Evolutionary conservation across 208 protist species (phyloP).

Genomic region (Crithidia brevicula): DNA sequence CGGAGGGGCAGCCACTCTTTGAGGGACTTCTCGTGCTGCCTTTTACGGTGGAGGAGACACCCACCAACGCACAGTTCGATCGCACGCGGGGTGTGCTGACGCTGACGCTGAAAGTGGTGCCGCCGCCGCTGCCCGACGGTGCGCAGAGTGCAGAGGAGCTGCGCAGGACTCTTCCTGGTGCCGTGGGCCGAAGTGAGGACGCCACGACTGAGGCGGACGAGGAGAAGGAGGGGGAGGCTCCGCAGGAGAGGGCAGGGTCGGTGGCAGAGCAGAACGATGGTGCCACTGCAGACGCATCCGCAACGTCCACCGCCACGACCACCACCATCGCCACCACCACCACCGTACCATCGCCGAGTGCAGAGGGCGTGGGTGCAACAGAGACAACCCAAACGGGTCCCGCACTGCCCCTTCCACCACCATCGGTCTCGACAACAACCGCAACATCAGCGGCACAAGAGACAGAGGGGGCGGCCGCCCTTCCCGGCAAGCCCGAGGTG

Average conservation of each 20-base stretch:
- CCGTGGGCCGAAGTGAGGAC: neutral
- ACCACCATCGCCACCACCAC: too few relatives aligned
- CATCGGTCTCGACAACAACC: neutral
- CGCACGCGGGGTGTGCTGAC: constrained; percentile 55
- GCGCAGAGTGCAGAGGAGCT: constrained; percentile 48
- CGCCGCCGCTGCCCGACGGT: constrained; percentile 47
- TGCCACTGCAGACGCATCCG: too few relatives aligned
- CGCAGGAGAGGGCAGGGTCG: neutral
- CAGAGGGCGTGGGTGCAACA: too few relatives aligned
- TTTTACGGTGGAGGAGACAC: constrained; percentile 73
- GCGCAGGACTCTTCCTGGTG: constrained; percentile 24
- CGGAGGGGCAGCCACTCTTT: constrained; percentile 42
- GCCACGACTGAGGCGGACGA: neutral
- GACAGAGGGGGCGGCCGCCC: neutral
- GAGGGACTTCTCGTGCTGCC: constrained; percentile 74
- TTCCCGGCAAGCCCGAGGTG: constrained; percentile 10
- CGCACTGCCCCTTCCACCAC: too few relatives aligned
- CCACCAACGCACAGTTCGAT: constrained; percentile 74
- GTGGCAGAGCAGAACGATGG: too few relatives aligned
- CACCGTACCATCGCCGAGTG: too few relatives aligned
- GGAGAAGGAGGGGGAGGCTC: neutral
- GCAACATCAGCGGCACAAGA: neutral
- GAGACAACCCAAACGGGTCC: too few relatives aligned
- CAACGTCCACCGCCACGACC: too few relatives aligned
- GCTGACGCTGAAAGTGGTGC: constrained; percentile 74